Evolutionary conservation across 2,329 filamentous ascomycete genomes (phyloP).

Genomic region (Apiospora aurea): DNA sequence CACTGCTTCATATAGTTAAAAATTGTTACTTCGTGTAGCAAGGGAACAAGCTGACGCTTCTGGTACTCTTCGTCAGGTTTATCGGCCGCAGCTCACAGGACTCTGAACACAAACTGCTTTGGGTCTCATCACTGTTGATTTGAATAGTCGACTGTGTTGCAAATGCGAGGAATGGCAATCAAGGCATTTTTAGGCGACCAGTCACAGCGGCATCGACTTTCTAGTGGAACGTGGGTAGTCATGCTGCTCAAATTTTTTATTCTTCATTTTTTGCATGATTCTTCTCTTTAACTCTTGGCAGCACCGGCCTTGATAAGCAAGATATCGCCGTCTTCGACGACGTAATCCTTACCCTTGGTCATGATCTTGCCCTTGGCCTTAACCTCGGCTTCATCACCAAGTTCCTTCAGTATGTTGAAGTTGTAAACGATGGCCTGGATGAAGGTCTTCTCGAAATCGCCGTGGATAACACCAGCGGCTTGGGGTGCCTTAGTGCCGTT

Average conservation of each 20-base stretch:
- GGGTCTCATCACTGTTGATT: too few species aligned
- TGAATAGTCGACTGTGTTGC: too few species aligned
- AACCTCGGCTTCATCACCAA: conserved; percentile 86
- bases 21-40: too few species aligned
- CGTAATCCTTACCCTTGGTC: conserved; percentile 99
- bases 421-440: conserved; percentile 97
- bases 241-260: conserved; percentile 3
- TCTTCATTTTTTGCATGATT: conserved; percentile 9
- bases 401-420: conserved; percentile 80
- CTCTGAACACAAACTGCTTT: neutral
- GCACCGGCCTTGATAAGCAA: conserved; percentile 91
- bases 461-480: conserved; percentile 97
- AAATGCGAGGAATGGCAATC: neutral
- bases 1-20: too few species aligned
- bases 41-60: too few species aligned
- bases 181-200: neutral
- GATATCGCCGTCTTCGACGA: conserved; percentile 82
- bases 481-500: conserved; percentile 97
- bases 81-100: neutral
- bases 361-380: conserved; percentile 96
- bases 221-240: neutral
- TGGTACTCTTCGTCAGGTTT: neutral
- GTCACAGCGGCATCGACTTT: neutral
- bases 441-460: conserved; percentile 99
- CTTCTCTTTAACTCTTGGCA: conserved; percentile 67